These are phyloP conservation scores for Candida yuanshanica DNA, from an alignment of 805 yeast species.

Conservation along the genomic window DNA sequence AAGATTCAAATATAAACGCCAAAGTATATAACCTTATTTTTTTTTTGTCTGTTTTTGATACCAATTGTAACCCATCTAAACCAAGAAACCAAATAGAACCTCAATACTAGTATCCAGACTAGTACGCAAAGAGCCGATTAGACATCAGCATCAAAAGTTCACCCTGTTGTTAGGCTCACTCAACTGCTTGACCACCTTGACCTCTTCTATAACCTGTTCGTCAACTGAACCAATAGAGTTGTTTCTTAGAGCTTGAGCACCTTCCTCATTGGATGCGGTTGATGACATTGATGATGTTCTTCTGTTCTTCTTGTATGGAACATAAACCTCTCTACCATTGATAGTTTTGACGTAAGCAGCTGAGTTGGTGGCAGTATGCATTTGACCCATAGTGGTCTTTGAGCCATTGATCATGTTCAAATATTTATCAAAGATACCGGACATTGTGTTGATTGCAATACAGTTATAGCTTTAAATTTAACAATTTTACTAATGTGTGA, in stretches of 20 bases:
- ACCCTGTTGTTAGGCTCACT: constrained; percentile 16
- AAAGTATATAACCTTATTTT: no score
- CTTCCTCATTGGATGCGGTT: constrained; percentile 3
- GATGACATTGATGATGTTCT: constrained; percentile 15
- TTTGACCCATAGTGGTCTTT: constrained; percentile 15
- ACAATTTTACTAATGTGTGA: no score
- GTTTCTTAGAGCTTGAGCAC: not conserved
- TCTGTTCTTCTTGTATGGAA: constrained; percentile 18
- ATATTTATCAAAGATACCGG: constrained; percentile 27
- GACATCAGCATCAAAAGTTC: constrained; percentile 13
- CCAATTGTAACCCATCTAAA: no score
- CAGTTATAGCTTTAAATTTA: no score
- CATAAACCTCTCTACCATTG: constrained; percentile 15
- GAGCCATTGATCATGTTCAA: constrained; percentile 19
- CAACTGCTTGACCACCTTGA: constrained; percentile 2
- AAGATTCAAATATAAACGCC: no score
- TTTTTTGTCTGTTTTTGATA: no score
- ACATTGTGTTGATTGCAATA: constrained; percentile 13
- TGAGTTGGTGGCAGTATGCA: constrained; percentile 18
- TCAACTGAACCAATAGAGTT: not conserved
- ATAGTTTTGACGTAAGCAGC: constrained; percentile 11
- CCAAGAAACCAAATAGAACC: no score
- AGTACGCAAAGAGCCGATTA: not conserved
- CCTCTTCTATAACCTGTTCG: not conserved
- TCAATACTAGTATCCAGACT: no score